A percentile compares a stretch with the other conserved stretches of the same genome.
Conservation (phyloP, 2,329 filamentous ascomycete genomes). For the Trichoderma sp. region DNA sequence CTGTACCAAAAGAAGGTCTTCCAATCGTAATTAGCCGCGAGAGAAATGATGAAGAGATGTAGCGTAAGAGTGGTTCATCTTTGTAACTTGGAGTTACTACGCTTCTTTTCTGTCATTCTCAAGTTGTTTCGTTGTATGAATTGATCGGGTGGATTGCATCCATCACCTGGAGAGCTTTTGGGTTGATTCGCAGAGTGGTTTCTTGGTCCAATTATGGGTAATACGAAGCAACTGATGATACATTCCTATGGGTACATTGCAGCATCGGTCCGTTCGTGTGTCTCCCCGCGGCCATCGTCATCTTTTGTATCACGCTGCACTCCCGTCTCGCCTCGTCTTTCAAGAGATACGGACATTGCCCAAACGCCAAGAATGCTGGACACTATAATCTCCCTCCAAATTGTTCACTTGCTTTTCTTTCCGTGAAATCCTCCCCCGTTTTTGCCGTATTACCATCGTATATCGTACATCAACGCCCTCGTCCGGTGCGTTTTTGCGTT, state of each 20-base stretch:
- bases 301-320: conserved; percentile 10
- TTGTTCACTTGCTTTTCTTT: not conserved
- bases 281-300: not conserved
- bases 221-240: conserved; percentile 22
- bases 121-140: not conserved
- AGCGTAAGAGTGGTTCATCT: not conserved
- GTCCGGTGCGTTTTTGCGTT: conserved; percentile 27
- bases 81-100: not conserved
- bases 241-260: conserved; percentile 28
- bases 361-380: conserved; percentile 36
- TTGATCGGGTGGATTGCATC: not conserved
- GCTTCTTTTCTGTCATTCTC: not conserved
- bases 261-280: conserved; percentile 9
- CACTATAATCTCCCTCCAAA: conserved; percentile 27
- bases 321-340: conserved; percentile 5
- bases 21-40: not conserved
- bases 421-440: not conserved
- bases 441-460: conserved; percentile 11
- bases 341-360: conserved; percentile 24
- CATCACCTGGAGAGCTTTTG: not conserved
- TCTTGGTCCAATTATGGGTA: conserved; percentile 17
- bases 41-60: not conserved
- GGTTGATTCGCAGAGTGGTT: conserved; percentile 5
- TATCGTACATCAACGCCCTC: conserved; percentile 26
- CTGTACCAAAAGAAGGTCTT: not conserved